Percentiles rank a stretch among this genome's conserved stretches.
Evolutionary conservation across 768 basidiomycete genomes (phyloP).

Genomic region (Amanita rubescens): DNA sequence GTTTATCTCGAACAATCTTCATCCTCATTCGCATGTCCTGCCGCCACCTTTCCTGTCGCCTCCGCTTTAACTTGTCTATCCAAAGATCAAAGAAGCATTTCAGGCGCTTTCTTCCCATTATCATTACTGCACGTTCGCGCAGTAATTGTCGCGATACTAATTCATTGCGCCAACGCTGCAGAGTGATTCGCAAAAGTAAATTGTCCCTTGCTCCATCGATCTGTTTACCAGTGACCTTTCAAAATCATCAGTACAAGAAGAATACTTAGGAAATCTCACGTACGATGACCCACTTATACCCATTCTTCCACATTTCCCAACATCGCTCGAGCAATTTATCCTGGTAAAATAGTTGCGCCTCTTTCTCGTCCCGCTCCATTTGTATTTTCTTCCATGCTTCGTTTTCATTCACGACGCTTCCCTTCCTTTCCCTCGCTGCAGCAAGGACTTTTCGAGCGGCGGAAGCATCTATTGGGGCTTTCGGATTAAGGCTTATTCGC

Average conservation of each 20-base stretch:
- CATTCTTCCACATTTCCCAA: slow-evolving; percentile 70
- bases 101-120: slow-evolving; percentile 39
- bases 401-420: slow-evolving; percentile 54
- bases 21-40: slow-evolving; percentile 67
- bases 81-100: slow-evolving; percentile 40
- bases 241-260: slow-evolving; percentile 7
- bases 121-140: slow-evolving; percentile 32
- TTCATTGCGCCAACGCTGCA: slow-evolving; percentile 56
- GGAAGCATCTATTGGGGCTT: slow-evolving; percentile 11
- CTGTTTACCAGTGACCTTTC: slow-evolving; percentile 67
- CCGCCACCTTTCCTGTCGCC: slow-evolving; percentile 53
- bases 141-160: slow-evolving; percentile 29
- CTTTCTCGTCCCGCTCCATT: slow-evolving; percentile 60
- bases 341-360: slow-evolving; percentile 62
- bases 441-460: slow-evolving; percentile 23
- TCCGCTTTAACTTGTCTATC: slow-evolving; percentile 47
- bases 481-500: not conserved
- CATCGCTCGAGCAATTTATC: slow-evolving; percentile 60
- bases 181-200: slow-evolving; percentile 47
- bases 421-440: slow-evolving; percentile 33
- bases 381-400: slow-evolving; percentile 75
- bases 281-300: slow-evolving; percentile 68
- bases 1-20: slow-evolving; percentile 49
- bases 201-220: slow-evolving; percentile 62
- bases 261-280: slow-evolving; percentile 22